phyloP scores from a whole-genome alignment of 2,329 filamentous ascomycete genomes.

The Pleomassaria siparia region DNA sequence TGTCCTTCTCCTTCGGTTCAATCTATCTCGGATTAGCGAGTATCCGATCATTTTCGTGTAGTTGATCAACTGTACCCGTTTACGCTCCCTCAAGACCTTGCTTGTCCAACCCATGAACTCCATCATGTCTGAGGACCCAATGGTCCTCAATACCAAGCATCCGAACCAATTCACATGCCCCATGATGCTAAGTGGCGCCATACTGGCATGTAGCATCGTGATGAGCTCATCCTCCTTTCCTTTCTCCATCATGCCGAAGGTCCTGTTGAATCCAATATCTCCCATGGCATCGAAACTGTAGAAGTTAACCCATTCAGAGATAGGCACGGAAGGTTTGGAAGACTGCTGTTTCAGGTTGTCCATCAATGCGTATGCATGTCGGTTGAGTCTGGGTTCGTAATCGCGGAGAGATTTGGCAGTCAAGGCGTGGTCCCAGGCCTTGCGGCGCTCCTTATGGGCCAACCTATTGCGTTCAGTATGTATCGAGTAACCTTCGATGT shows the following conservation, averaged over 20 bases:
- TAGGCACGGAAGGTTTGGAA: slow-evolving; percentile 21
- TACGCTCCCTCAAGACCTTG: slow-evolving; percentile 26
- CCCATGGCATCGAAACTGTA: slow-evolving; percentile 55
- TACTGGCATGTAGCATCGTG: slow-evolving; percentile 27
- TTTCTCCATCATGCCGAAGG: slow-evolving; percentile 42
- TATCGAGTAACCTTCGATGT: slow-evolving; percentile 24
- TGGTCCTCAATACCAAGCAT: no score
- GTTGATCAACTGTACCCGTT: slow-evolving; percentile 17
- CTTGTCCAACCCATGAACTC: slow-evolving; percentile 28
- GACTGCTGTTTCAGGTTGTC: slow-evolving; percentile 24
- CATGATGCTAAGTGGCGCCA: slow-evolving; percentile 21
- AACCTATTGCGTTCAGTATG: slow-evolving; percentile 32
- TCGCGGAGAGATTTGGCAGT: slow-evolving; percentile 37
- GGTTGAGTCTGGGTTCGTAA: slow-evolving; percentile 38
- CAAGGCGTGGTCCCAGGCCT: slow-evolving; percentile 38
- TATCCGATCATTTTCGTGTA: background rate
- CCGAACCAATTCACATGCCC: slow-evolving; percentile 26
- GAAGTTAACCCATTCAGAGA: slow-evolving; percentile 41
- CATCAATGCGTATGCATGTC: slow-evolving; percentile 30
- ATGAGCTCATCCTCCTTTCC: slow-evolving; percentile 31
- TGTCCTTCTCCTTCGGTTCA: slow-evolving; percentile 29
- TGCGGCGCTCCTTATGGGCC: slow-evolving; percentile 33
- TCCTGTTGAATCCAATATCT: slow-evolving; percentile 46
- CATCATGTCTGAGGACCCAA: slow-evolving; percentile 22
- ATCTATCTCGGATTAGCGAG: slow-evolving; percentile 13